Conservation (phyloP, 768 basidiomycete genomes). For the Phanerochaete carnosa region DNA sequence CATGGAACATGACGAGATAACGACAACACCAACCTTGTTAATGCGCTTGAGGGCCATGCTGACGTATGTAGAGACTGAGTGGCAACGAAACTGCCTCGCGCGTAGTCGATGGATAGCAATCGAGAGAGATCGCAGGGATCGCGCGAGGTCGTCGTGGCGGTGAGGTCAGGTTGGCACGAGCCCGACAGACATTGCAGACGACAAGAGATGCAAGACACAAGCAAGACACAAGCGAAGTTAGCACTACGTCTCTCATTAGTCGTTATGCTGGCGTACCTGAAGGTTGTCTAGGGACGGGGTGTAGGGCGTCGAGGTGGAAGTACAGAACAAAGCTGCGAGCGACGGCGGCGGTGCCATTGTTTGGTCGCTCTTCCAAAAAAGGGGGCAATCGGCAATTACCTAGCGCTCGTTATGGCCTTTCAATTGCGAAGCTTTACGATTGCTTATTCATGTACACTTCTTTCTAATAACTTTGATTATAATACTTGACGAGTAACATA, state of each 20-base stretch:
- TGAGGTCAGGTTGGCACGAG: background rate
- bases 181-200: background rate
- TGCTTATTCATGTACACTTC: too few species aligned
- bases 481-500: too few species aligned
- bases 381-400: background rate
- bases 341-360: background rate
- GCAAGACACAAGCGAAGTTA: background rate
- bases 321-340: background rate
- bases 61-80: background rate
- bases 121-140: constrained; percentile 1
- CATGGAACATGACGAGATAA: constrained; percentile 2
- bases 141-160: background rate
- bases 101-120: background rate
- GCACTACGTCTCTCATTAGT: background rate
- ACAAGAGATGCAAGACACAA: background rate
- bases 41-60: constrained; percentile 98
- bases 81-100: background rate
- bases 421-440: background rate
- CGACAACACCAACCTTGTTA: constrained; percentile 75
- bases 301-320: background rate
- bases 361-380: background rate
- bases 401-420: background rate
- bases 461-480: too few species aligned
- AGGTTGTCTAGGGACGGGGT: background rate
- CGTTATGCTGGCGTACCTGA: background rate